Base-by-base conservation (phyloP, 352 stramenopile species). In the Globisporangium perplexum region DNA sequence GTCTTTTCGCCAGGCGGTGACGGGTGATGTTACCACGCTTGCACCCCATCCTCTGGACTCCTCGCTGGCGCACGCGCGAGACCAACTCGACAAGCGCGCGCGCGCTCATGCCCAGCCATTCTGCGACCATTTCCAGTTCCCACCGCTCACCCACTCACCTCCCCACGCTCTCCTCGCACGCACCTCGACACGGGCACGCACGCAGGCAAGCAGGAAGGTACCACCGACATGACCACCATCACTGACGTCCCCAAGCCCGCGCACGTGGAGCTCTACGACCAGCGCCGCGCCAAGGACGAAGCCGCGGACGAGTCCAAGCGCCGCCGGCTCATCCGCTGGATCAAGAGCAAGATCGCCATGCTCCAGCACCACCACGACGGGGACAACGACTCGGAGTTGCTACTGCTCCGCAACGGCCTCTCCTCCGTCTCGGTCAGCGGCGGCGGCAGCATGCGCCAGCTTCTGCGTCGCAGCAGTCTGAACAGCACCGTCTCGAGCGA, bases 261-360 rank as follows among this genome's bases (percentile, higher is more conserved):
- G 6, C 41, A 65, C 8, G 39, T 39, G 3, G 12, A 24, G 24
- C 60, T 76, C 52, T 83, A 71, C 30, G 72, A 80, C 26, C 72
- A 80, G 49, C 68, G 66, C 5, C 50, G 63, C 18, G 65, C 60
- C 10, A 59, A 56, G 23, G 70, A 82, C 39, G 57, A 60, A 6
- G 45, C 55, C 15, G 50, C 59, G 15, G 66, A 83, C 47, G 75
- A 83, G 42, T 74, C 65, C 53, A 86, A 75, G 62, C 75, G 75
- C 11, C 72, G 75, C 15, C 66, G 66, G 23, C 72, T 86, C 63
- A 71, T 86, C 57, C 73, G 73, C 35, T 86, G 75, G 75, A 73
- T 86, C 62, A 82, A 78, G 38, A 67, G 65, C 43, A 69, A 69
- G 35, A 73, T 86, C 43, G 68, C 69, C 26, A 55, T 74, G 41